Conservation (phyloP, 306 rosid genomes). For the Sesbania bispinosa region DNA sequence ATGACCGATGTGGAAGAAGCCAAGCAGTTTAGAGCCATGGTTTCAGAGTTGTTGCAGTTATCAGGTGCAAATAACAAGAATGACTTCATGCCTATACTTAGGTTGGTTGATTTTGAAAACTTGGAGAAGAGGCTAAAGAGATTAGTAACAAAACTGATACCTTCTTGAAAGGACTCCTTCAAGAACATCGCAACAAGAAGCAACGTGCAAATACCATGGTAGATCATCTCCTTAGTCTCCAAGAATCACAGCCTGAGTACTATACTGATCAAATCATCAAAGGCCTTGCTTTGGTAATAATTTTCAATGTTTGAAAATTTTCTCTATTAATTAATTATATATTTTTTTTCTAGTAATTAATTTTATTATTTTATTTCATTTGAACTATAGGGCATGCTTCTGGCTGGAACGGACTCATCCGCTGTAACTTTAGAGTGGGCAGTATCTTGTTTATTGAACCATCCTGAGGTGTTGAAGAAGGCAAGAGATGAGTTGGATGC, state of each 20-base stretch:
- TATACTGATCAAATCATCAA: constrained; percentile 50
- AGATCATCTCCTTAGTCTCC: constrained; percentile 40
- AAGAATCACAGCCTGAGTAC: constrained; percentile 29
- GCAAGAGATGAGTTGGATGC: constrained; percentile 36
- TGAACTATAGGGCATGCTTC: constrained; percentile 30
- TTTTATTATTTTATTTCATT: neutral
- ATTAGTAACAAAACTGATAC: constrained; percentile 22
- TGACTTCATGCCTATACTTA: constrained; percentile 40
- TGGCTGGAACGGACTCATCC: constrained; percentile 47
- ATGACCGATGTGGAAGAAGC: constrained; percentile 37
- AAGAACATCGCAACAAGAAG: constrained; percentile 30
- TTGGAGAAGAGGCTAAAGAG: constrained; percentile 17
- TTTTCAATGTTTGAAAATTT: too few relatives aligned
- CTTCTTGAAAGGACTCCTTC: constrained; percentile 35
- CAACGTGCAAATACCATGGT: constrained; percentile 36
- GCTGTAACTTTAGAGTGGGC: constrained; percentile 50
- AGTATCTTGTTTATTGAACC: constrained; percentile 16
- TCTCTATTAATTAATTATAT: too few relatives aligned
- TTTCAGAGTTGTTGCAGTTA: neutral
- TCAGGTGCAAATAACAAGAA: constrained; percentile 30
- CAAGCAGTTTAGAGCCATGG: constrained; percentile 25
- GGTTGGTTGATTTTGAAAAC: constrained; percentile 18
- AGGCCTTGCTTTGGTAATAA: constrained; percentile 41
- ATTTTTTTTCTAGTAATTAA: too few relatives aligned
- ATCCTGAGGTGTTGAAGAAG: constrained; percentile 34